A percentile compares a stretch with the other conserved stretches of the same genome.
These are phyloP conservation scores for Urochloa ruziziensis DNA, from an alignment of 176 grass and related monocot species.

Conservation along the genomic window DNA sequence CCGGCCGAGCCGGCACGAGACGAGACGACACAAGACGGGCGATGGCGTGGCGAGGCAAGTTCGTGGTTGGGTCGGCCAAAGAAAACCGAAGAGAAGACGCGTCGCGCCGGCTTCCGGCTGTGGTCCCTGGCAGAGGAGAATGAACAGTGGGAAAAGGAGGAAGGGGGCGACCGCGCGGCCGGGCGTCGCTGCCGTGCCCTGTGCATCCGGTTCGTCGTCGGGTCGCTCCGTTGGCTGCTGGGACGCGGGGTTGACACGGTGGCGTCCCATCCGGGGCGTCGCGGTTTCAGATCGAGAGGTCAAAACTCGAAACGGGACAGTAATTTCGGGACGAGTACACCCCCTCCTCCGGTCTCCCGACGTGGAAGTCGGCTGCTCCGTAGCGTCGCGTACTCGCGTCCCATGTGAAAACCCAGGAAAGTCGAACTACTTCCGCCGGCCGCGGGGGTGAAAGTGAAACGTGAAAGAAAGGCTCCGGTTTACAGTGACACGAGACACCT, in stretches of 20 bases:
- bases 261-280: background rate
- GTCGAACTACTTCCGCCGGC: no score
- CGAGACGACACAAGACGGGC: background rate
- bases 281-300: background rate
- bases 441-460: background rate
- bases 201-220: background rate
- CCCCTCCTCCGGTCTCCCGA: background rate
- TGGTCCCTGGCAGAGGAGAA: background rate
- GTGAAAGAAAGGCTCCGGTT: background rate
- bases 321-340: background rate
- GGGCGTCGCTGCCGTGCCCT: background rate
- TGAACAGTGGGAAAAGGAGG: background rate
- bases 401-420: background rate
- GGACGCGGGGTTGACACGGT: constrained; percentile 25
- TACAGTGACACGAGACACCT: background rate
- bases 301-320: background rate
- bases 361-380: background rate
- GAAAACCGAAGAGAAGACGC: background rate
- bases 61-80: background rate
- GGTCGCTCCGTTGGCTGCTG: background rate
- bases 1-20: background rate
- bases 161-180: constrained; percentile 9
- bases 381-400: background rate
- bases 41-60: background rate
- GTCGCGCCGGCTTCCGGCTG: background rate